Evolutionary conservation across 164 flowering plant species (phyloP).

Genomic region (Annona cherimola): DNA sequence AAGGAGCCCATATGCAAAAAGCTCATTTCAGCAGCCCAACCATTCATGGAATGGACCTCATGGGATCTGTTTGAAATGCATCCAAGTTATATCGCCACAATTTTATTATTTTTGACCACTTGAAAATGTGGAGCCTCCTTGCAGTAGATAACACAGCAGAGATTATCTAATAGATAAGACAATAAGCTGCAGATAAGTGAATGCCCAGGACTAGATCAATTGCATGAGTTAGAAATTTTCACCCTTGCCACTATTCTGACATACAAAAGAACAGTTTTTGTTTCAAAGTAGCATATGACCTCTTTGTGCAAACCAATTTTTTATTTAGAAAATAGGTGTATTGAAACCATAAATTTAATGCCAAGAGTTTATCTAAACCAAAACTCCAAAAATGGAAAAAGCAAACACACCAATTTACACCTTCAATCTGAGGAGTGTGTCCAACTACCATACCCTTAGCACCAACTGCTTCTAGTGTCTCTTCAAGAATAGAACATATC

Average conservation of each 20-base stretch:
- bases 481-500: slow-evolving; percentile 59
- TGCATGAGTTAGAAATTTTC: not conserved
- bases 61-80: not conserved
- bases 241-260: not conserved
- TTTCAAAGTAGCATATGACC: not conserved
- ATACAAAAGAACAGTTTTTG: not conserved
- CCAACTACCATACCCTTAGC: slow-evolving; percentile 98
- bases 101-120: not conserved
- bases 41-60: not conserved
- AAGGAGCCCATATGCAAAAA: not conserved
- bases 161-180: not conserved
- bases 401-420: slow-evolving; percentile 73
- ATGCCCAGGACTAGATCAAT: not conserved
- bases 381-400: not conserved
- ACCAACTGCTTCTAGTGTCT: slow-evolving; percentile 67
- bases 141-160: not conserved
- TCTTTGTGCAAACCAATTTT: not conserved
- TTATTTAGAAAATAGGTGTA: not conserved
- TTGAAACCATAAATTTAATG: not conserved
- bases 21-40: not conserved
- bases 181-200: not conserved
- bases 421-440: slow-evolving; percentile 80
- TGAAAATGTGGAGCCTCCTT: not conserved
- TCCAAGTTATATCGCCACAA: not conserved
- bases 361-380: not conserved